A percentile compares a stretch with the other conserved stretches of the same genome.
Evolutionary conservation across 768 basidiomycete genomes (phyloP).

Genomic region (Agrocybe pediades): DNA sequence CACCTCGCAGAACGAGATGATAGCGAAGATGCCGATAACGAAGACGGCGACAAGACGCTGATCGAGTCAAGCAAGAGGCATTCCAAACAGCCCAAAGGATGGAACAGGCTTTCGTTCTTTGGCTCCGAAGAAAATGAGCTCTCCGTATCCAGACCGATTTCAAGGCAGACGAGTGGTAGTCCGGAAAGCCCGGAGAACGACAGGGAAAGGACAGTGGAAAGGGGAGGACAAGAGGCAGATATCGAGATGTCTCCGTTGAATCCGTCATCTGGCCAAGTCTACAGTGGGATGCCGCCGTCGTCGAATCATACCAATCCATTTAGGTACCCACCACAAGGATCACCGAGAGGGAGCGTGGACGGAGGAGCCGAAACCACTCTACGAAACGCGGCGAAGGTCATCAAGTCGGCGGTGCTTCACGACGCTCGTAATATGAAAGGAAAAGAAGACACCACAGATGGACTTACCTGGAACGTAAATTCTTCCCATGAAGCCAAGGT

Average conservation of each 20-base stretch:
- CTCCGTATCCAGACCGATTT: too few species aligned
- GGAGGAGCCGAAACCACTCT: slow-evolving; percentile 36
- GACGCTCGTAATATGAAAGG: slow-evolving; percentile 74
- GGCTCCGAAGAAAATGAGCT: slow-evolving; percentile 5
- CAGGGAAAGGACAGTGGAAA: slow-evolving; percentile 4
- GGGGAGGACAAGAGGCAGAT: slow-evolving; percentile 14
- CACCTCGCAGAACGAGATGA: slow-evolving; percentile 20
- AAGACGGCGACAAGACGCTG: slow-evolving; percentile 17
- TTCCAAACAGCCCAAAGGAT: slow-evolving; percentile 17
- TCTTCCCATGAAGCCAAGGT: slow-evolving; percentile 72
- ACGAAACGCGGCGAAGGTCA: slow-evolving; percentile 58
- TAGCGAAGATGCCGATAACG: slow-evolving; percentile 17
- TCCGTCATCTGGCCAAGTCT: slow-evolving; percentile 10
- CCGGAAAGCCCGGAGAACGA: neutral
- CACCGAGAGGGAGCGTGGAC: slow-evolving; percentile 25
- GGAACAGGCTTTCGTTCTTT: slow-evolving; percentile 10
- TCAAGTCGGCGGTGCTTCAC: slow-evolving; percentile 72
- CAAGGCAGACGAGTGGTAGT: neutral
- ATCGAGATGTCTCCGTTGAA: slow-evolving; percentile 18
- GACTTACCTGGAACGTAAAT: slow-evolving; percentile 53
- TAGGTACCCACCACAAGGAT: slow-evolving; percentile 41
- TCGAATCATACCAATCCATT: slow-evolving; percentile 30
- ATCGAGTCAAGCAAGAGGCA: slow-evolving; percentile 4
- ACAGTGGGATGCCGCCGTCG: slow-evolving; percentile 12
- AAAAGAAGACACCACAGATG: slow-evolving; percentile 40